Base-by-base conservation (phyloP, 257 asterid genomes). In the Solanum lycopersicoides region DNA sequence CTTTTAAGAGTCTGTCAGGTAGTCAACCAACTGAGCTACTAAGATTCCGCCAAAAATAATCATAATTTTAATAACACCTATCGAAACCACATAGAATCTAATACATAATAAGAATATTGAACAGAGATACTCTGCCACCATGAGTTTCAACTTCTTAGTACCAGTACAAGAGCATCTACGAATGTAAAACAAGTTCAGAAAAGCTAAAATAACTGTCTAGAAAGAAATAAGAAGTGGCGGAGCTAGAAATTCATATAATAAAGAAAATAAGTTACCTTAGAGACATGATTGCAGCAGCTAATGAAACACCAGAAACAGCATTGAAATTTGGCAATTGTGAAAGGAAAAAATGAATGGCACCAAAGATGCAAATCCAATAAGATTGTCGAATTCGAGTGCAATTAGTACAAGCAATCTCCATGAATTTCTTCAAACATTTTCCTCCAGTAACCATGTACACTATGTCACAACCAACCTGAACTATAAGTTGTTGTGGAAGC, bases 391-490 rank as follows among this genome's bases (percentile, higher is more conserved):
- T 90, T 7, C 89, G 91, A 9, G 91, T 90, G 90, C 98, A 95
- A 77, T 76, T 88, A 69, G 92, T 65, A 90, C 98, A 96, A n/a
- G 88, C 91, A 15, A 95, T 93, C 83, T 96, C 96, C 89, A 92
- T 83, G 92, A 96, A 95, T 42, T 96, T 94, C 90, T 90, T 92
- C 21, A 96, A 93, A 32, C 99, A 96, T 79, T 90, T 95, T 8
- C 99, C 99, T 6, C 99, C 99, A 5, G 99, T 96, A 34, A 95
- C 99, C 99, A 96, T 93, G 87, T 95, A 96, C 12, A 96, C 98
- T 45, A 96, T 93, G 89, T 94, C 97, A 76, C 99, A 95, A 9
- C 99, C 98, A 18, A 96, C 95, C 89, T 96, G 97, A 76, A 96
- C 99, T 47, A 96, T 94, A 9, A 95, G 93, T 86, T 96, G 98